These are phyloP conservation scores for Fomitopsis betulina DNA, from an alignment of 1,284 basidiomycete genomes.

Conservation along the genomic window DNA sequence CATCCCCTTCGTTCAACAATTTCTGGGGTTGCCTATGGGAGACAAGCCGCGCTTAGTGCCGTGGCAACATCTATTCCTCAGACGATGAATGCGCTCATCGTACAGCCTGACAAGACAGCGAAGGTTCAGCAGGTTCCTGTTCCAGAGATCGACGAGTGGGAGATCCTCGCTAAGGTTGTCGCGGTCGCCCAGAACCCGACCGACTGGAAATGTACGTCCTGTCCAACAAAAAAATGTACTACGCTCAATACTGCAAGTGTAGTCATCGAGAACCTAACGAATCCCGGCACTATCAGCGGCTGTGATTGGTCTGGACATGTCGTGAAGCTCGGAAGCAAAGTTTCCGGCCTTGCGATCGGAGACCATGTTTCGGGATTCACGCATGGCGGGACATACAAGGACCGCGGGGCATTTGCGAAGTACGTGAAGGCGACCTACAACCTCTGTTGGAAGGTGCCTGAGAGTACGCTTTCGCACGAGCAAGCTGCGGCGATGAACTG, in stretches of 20 bases:
- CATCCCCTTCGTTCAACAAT: too few species aligned
- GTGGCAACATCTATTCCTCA: background rate
- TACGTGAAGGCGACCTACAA: conserved; percentile 30
- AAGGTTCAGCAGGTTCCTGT: conserved; percentile 3
- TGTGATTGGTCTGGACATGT: conserved; percentile 19
- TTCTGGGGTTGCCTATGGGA: too few species aligned
- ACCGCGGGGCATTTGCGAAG: conserved; percentile 31
- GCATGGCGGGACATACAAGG: conserved; percentile 13
- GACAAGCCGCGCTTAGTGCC: too few species aligned
- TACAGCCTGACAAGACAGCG: background rate
- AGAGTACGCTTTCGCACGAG: conserved; percentile 21
- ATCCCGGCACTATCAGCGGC: conserved; percentile 14
- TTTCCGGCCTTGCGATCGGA: conserved; percentile 13
- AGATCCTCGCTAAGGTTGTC: conserved; percentile 4
- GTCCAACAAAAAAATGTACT: too few species aligned
- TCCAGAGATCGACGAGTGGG: conserved; percentile 2
- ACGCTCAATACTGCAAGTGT: too few species aligned
- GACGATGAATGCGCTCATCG: conserved; percentile 1
- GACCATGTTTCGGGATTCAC: conserved; percentile 20
- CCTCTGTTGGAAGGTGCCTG: conserved; percentile 29
- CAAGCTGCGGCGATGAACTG: conserved; percentile 34
- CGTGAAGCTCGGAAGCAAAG: conserved; percentile 18
- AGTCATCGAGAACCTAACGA: background rate
- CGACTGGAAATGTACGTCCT: conserved; percentile 8
- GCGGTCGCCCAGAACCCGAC: conserved; percentile 11